Evolutionary conservation across 306 rosid genomes (phyloP).

Genomic region (Trifolium fragiferum): DNA sequence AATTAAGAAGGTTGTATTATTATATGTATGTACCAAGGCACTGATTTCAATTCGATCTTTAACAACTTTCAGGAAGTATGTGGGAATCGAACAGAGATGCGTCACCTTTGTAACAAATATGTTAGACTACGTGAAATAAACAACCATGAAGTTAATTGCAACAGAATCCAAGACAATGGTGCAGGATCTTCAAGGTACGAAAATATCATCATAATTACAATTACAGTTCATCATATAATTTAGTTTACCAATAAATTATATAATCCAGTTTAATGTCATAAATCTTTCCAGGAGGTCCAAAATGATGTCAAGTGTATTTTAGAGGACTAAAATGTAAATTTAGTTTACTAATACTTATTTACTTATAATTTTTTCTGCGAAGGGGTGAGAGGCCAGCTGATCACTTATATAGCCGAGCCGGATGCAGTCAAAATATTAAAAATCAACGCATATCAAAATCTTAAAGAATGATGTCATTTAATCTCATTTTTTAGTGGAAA

Average conservation of each 20-base stretch:
- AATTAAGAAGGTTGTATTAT: constrained; percentile 20
- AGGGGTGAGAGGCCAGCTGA: constrained; percentile 72
- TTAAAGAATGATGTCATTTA: too few species aligned
- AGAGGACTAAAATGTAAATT: neutral
- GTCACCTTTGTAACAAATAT: constrained; percentile 72
- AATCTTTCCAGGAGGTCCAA: too few species aligned
- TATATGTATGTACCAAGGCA: neutral
- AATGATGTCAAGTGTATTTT: too few species aligned
- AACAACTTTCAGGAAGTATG: constrained; percentile 71
- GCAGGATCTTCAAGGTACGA: constrained; percentile 79
- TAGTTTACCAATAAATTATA: too few species aligned
- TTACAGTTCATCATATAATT: too few species aligned
- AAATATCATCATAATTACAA: constrained; percentile 31
- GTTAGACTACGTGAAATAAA: constrained; percentile 80
- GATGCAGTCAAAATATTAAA: too few species aligned
- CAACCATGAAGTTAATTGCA: constrained; percentile 69
- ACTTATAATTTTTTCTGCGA: constrained; percentile 42
- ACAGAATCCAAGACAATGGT: constrained; percentile 47
- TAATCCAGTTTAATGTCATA: too few species aligned
- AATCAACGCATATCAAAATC: too few species aligned
- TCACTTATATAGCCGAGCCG: too few species aligned
- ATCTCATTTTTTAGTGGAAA: too few species aligned
- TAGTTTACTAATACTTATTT: constrained; percentile 1
- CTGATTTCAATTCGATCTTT: constrained; percentile 32
- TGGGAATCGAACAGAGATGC: constrained; percentile 90